A percentile compares a stretch with the other conserved stretches of the same genome.
Evolutionary conservation across 805 yeast genomes (phyloP).

Genomic region (Wickerhamiella siamensis): DNA sequence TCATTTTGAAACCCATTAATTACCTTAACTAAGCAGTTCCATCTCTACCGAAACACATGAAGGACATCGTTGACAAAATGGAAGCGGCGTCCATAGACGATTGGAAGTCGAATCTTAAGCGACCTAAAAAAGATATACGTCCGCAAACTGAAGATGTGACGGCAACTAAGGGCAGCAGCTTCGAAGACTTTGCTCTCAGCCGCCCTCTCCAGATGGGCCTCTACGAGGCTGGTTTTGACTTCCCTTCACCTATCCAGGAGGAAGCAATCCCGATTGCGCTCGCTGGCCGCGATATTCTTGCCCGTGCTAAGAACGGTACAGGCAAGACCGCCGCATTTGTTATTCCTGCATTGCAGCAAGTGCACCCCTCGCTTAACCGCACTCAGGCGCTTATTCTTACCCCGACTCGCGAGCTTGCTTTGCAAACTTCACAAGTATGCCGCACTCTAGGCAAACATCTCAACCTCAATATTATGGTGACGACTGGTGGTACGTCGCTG

Average conservation of each 20-base stretch:
- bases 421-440: slow-evolving; percentile 95
- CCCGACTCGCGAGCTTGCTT: slow-evolving; percentile 95
- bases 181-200: slow-evolving; percentile 83
- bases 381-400: slow-evolving; percentile 88
- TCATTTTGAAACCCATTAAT: too few relatives aligned
- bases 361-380: slow-evolving; percentile 68
- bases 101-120: slow-evolving; percentile 63
- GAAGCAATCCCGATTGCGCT: slow-evolving; percentile 92
- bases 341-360: slow-evolving; percentile 80
- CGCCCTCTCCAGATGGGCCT: slow-evolving; percentile 95
- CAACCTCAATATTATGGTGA: slow-evolving; percentile 87
- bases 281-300: slow-evolving; percentile 88
- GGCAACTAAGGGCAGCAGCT: slow-evolving; percentile 75
- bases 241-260: slow-evolving; percentile 96
- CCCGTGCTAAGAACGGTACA: slow-evolving; percentile 97
- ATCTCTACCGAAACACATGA: background rate
- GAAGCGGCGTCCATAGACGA: slow-evolving; percentile 15
- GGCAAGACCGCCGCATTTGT: slow-evolving; percentile 97
- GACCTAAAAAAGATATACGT: slow-evolving; percentile 79
- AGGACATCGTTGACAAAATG: background rate
- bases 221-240: slow-evolving; percentile 96
- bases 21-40: too few relatives aligned
- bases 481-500: slow-evolving; percentile 93
- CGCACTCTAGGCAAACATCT: slow-evolving; percentile 90
- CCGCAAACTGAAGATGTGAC: slow-evolving; percentile 96